Percentiles rank a stretch among this genome's conserved stretches.
Evolutionary conservation across 78 protist species (phyloP).

Genomic region (Dictyostelium purpureum): DNA sequence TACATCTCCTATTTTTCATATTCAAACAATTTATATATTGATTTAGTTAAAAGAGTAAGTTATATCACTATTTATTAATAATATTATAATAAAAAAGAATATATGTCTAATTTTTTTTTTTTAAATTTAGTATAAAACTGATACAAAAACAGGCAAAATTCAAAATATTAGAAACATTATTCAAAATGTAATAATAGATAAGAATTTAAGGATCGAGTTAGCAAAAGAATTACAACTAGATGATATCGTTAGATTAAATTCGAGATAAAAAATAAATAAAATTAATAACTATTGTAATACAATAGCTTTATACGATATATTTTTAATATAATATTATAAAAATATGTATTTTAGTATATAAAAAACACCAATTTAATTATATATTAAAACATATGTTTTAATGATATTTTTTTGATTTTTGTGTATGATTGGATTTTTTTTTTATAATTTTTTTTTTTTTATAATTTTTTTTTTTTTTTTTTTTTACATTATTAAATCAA

Average conservation of each 20-base stretch:
- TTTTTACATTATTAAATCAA: no score
- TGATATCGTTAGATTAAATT: not conserved
- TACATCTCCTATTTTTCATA: constrained; percentile 40
- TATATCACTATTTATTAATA: not conserved
- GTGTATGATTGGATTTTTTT: no score
- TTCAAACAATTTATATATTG: not conserved
- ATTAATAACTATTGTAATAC: no score
- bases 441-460: no score
- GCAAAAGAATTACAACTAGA: constrained; percentile 27
- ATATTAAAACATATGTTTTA: no score
- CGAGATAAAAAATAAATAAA: not conserved
- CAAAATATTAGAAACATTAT: constrained; percentile 59
- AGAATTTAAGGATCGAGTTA: constrained; percentile 10
- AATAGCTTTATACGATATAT: no score
- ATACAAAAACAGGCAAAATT: constrained; percentile 6
- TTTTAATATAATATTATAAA: no score
- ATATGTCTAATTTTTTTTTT: not conserved
- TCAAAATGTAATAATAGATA: constrained; percentile 23
- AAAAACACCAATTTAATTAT: no score
- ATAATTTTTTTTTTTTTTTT: no score
- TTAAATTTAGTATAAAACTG: not conserved
- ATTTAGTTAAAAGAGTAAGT: constrained; percentile 45
- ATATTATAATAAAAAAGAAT: not conserved
- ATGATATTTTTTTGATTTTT: no score
- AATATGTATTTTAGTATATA: no score